Conservation (phyloP, 2,329 filamentous ascomycete species). For the Corynespora cassiicola region DNA sequence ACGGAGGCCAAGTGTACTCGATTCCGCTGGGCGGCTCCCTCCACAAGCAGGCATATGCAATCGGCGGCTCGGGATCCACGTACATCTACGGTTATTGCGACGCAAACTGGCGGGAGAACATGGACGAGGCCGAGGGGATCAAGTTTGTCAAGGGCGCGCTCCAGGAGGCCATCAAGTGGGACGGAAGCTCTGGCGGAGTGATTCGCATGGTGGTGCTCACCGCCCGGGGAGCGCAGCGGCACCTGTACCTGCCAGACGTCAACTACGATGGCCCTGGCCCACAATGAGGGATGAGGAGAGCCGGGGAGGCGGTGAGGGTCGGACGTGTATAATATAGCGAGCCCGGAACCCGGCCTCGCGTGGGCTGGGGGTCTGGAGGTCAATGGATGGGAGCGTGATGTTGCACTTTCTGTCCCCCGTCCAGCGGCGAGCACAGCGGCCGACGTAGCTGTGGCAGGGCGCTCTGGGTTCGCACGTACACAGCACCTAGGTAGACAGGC, state of each 20-base stretch:
- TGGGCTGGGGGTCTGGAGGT: too few relatives aligned
- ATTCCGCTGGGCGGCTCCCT: slow-evolving; percentile 95
- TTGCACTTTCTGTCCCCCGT: slow-evolving; percentile 2
- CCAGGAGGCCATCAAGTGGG: slow-evolving; percentile 98
- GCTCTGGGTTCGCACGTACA: too few relatives aligned
- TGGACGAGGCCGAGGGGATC: slow-evolving; percentile 91
- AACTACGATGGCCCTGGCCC: slow-evolving; percentile 79
- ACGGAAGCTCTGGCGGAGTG: slow-evolving; percentile 96
- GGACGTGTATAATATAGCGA: slow-evolving; percentile 11
- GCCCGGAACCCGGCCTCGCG: too few relatives aligned
- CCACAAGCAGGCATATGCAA: slow-evolving; percentile 96
- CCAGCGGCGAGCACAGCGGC: too few relatives aligned
- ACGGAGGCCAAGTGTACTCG: slow-evolving; percentile 96
- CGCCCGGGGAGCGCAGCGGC: slow-evolving; percentile 84
- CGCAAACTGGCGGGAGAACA: slow-evolving; percentile 91
- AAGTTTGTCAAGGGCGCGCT: slow-evolving; percentile 91
- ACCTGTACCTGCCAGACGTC: slow-evolving; percentile 89
- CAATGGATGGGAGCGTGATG: neutral
- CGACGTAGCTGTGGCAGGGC: too few relatives aligned
- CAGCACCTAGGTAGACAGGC: too few relatives aligned
- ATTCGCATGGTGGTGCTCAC: slow-evolving; percentile 98
- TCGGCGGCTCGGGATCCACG: slow-evolving; percentile 94
- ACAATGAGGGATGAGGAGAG: slow-evolving; percentile 38
- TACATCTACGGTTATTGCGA: slow-evolving; percentile 99
- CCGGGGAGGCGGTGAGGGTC: slow-evolving; percentile 5